Conservation (phyloP, 2,329 filamentous ascomycete genomes). For the Dactylellina leptospora region DNA sequence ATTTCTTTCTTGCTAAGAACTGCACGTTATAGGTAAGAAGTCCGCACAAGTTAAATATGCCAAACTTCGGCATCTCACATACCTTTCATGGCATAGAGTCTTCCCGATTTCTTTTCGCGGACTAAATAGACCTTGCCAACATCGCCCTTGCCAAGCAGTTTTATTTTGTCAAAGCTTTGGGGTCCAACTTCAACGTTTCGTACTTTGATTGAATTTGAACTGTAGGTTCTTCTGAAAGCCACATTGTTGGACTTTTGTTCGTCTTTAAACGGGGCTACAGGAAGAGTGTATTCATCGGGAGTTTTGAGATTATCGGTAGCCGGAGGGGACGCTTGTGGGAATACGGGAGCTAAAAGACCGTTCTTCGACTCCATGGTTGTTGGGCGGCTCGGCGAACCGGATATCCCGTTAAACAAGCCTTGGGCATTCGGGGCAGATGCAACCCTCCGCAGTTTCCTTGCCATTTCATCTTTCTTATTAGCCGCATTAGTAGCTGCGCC, state of each 20-base stretch:
- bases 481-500: conserved; percentile 64
- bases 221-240: conserved; percentile 92
- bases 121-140: conserved; percentile 98
- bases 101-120: conserved; percentile 93
- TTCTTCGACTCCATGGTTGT: conserved; percentile 87
- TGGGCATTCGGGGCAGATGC: conserved; percentile 97
- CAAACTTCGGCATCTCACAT: conserved; percentile 57
- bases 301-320: conserved; percentile 63
- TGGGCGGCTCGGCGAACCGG: conserved; percentile 73
- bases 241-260: conserved; percentile 66
- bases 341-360: conserved; percentile 49
- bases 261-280: conserved; percentile 71
- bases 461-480: conserved; percentile 90
- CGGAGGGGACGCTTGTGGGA: conserved; percentile 58
- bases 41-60: background rate
- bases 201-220: conserved; percentile 98
- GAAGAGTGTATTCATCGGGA: conserved; percentile 54
- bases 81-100: conserved; percentile 99
- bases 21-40: conserved; percentile 60
- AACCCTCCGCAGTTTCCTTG: conserved; percentile 88
- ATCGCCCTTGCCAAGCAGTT: conserved; percentile 97
- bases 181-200: conserved; percentile 95
- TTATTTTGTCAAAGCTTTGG: conserved; percentile 98
- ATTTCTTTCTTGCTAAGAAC: conserved; percentile 99
- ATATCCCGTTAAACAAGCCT: conserved; percentile 74